phyloP scores from a whole-genome alignment of 768 basidiomycete species.

The Auriscalpium orientale region DNA sequence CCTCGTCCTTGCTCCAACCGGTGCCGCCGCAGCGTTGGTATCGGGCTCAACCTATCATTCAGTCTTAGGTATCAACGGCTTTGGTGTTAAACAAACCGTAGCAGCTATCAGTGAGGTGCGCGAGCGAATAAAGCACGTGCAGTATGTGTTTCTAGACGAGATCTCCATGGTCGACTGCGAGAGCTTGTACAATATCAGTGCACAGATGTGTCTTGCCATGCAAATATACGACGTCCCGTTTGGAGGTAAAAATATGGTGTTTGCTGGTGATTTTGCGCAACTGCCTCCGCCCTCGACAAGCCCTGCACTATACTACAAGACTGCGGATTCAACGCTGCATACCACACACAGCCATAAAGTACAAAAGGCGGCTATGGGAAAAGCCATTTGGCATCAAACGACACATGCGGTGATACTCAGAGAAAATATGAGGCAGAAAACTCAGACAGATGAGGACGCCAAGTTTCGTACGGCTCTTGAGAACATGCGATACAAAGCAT shows the following conservation, averaged over 20 bases:
- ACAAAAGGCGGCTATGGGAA: constrained; percentile 8
- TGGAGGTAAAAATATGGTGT: constrained; percentile 34
- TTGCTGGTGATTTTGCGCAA: constrained; percentile 42
- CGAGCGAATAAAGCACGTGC: constrained; percentile 18
- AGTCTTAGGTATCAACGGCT: constrained; percentile 1
- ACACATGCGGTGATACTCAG: constrained; percentile 14
- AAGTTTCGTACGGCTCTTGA: constrained; percentile 24
- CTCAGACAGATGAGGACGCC: constrained; percentile 17
- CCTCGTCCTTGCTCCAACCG: constrained; percentile 15
- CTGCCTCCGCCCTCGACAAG: constrained; percentile 22
- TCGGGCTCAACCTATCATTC: constrained; percentile 19
- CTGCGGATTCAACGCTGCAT: neutral
- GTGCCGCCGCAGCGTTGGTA: constrained; percentile 11
- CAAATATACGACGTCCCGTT: constrained; percentile 19
- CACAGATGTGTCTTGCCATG: constrained; percentile 14
- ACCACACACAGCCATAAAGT: neutral
- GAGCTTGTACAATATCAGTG: constrained; percentile 21
- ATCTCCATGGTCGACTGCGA: constrained; percentile 33
- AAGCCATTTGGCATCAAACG: constrained; percentile 14
- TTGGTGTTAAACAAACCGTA: neutral
- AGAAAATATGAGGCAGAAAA: constrained; percentile 14
- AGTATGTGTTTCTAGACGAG: constrained; percentile 37
- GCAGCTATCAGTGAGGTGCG: neutral
- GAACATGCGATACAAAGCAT: constrained; percentile 33
- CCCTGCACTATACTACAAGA: constrained; percentile 15